phyloP scores from a whole-genome alignment of 1,284 basidiomycete species.

The Bjerkandera adusta region DNA sequence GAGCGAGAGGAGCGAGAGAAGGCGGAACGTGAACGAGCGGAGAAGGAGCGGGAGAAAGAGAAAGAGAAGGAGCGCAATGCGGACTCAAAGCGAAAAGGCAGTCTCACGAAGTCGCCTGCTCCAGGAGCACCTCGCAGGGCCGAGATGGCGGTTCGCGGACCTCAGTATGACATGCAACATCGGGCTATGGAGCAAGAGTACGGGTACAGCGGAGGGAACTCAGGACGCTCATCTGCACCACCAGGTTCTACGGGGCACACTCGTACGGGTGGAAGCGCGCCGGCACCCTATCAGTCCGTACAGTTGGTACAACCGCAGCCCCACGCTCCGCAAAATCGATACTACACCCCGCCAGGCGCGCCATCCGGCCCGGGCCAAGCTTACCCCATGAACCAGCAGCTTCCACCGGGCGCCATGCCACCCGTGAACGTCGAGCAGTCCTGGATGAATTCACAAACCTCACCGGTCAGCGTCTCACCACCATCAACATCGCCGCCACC shows the following conservation, averaged over 20 bases:
- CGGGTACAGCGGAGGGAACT: slow-evolving; percentile 6
- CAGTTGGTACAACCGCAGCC: slow-evolving; percentile 35
- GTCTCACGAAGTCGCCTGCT: slow-evolving; percentile 48
- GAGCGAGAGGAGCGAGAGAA: slow-evolving; percentile 41
- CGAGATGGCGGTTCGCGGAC: slow-evolving; percentile 84
- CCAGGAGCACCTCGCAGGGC: slow-evolving; percentile 62
- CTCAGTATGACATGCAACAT: slow-evolving; percentile 92
- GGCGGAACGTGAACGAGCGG: too few relatives aligned
- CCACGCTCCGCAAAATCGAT: slow-evolving; percentile 28
- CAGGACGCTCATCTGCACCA: slow-evolving; percentile 23
- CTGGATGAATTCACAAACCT: slow-evolving; percentile 26
- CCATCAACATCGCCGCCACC: slow-evolving; percentile 34
- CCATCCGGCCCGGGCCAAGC: slow-evolving; percentile 30
- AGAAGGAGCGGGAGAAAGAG: slow-evolving; percentile 45
- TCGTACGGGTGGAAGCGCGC: slow-evolving; percentile 13
- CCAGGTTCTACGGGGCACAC: slow-evolving; percentile 8
- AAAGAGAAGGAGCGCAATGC: slow-evolving; percentile 38
- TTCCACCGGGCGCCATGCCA: slow-evolving; percentile 64
- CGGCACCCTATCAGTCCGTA: slow-evolving; percentile 21
- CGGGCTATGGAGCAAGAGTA: slow-evolving; percentile 90
- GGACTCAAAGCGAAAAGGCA: slow-evolving; percentile 38
- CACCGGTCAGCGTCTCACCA: slow-evolving; percentile 9
- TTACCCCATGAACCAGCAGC: slow-evolving; percentile 24
- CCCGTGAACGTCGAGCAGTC: slow-evolving; percentile 36
- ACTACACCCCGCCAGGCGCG: slow-evolving; percentile 29